Percentiles rank a stretch among this genome's conserved stretches.
Evolutionary conservation across 75 land plant species (phyloP).

Genomic region (Selaginella tamariscina): DNA sequence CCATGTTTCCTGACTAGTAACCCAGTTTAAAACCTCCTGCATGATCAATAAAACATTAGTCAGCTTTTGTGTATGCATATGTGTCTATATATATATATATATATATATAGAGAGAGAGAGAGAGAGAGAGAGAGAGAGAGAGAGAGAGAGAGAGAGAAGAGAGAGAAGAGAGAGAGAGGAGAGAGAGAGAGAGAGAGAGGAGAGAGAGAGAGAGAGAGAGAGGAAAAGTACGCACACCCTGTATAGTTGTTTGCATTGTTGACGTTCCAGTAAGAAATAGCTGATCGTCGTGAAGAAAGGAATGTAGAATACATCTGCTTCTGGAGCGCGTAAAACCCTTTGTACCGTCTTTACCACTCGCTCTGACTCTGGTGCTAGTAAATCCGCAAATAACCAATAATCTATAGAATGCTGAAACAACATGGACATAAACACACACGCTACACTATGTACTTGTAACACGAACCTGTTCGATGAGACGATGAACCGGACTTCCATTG

Average conservation of each 20-base stretch:
- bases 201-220: constrained; percentile 17
- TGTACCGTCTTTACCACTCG: constrained; percentile 58
- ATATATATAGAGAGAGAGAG: no score
- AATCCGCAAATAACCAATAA: constrained; percentile 87
- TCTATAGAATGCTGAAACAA: constrained; percentile 82
- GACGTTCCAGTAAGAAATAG: constrained; percentile 73
- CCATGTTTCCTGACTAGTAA: constrained; percentile 84
- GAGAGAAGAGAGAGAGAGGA: no score
- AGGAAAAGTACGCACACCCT: constrained; percentile 69
- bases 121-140: no score
- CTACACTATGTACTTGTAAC: no score
- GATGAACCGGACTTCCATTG: constrained; percentile 94
- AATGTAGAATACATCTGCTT: constrained; percentile 84
- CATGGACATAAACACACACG: background rate
- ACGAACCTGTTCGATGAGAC: constrained; percentile 77
- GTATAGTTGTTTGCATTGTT: constrained; percentile 76
- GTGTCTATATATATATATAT: no score
- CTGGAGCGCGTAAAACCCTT: constrained; percentile 59
- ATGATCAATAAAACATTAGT: constrained; percentile 13
- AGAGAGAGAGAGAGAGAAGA: no score
- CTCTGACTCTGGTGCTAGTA: constrained; percentile 72
- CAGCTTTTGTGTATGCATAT: no score
- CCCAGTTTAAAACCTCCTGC: constrained; percentile 86
- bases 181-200: background rate
- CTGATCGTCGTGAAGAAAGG: constrained; percentile 96